Conservation (phyloP, 495 filamentous ascomycete species). For the Oleoguttula mirabilis region DNA sequence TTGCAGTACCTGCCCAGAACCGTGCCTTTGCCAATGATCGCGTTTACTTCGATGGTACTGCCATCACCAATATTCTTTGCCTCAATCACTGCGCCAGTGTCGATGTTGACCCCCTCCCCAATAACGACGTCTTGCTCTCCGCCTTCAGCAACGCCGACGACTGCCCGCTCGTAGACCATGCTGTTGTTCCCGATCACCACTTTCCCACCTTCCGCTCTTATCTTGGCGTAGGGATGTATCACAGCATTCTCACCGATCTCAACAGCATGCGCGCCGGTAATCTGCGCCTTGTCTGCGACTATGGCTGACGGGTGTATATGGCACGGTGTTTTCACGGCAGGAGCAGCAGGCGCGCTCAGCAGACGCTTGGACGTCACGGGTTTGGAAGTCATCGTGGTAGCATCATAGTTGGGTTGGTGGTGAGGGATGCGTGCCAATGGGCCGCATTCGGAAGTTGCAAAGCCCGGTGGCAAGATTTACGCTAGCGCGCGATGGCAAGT, state of each 20-base stretch:
- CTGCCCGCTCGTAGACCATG: constrained; percentile 56
- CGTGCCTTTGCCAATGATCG: constrained; percentile 46
- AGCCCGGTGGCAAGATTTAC: too few species aligned
- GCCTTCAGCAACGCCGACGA: constrained; percentile 26
- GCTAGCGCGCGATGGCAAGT: too few species aligned
- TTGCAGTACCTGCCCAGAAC: constrained; percentile 51
- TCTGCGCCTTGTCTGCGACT: constrained; percentile 61
- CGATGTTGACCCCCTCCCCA: constrained; percentile 47
- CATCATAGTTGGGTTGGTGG: too few species aligned
- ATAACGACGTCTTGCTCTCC: constrained; percentile 39
- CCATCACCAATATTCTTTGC: constrained; percentile 51
- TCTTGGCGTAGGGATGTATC: constrained; percentile 66
- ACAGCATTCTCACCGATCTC: constrained; percentile 58
- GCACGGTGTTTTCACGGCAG: constrained; percentile 45
- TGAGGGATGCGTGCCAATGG: too few species aligned
- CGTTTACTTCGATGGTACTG: constrained; percentile 47
- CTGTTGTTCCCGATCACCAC: constrained; percentile 61
- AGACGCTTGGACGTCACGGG: too few species aligned
- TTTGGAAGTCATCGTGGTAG: too few species aligned
- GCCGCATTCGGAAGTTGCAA: too few species aligned
- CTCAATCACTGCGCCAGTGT: constrained; percentile 51
- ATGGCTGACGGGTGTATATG: constrained; percentile 56
- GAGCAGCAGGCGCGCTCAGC: too few species aligned
- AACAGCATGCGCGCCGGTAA: constrained; percentile 62
- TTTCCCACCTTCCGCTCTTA: constrained; percentile 57